Evolutionary conservation across 108 stramenopile genomes (phyloP).

Genomic region (Cyclotella distinguenda): DNA sequence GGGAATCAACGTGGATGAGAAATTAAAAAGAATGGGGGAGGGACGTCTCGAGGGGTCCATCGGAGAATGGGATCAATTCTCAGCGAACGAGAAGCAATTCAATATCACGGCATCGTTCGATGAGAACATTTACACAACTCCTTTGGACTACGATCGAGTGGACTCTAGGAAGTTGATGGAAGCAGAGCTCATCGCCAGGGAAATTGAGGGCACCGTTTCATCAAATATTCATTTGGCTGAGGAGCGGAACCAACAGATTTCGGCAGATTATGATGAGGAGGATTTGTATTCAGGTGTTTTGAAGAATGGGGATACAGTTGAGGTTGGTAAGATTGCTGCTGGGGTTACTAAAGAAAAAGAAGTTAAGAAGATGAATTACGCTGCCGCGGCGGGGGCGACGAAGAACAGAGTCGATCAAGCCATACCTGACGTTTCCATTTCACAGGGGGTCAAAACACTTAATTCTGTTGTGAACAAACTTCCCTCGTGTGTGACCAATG

Average conservation of each 20-base stretch:
- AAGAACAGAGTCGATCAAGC: conserved; percentile 25
- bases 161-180: conserved; percentile 55
- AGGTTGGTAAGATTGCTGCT: conserved; percentile 1
- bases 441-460: neutral
- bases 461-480: too few species aligned
- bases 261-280: conserved; percentile 84
- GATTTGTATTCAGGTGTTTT: conserved; percentile 87
- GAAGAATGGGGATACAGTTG: conserved; percentile 41
- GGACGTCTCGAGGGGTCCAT: conserved; percentile 57
- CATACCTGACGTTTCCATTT: conserved; percentile 4
- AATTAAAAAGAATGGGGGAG: conserved; percentile 9
- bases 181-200: conserved; percentile 88
- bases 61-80: conserved; percentile 90
- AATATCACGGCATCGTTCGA: conserved; percentile 88
- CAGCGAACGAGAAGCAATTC: conserved; percentile 85
- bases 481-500: too few species aligned
- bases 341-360: neutral
- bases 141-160: conserved; percentile 73
- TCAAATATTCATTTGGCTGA: conserved; percentile 90
- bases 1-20: conserved; percentile 1
- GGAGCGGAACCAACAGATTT: conserved; percentile 84
- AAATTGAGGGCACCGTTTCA: conserved; percentile 81
- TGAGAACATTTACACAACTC: conserved; percentile 96
- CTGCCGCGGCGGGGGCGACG: conserved; percentile 44
- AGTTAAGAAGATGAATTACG: conserved; percentile 36